A percentile compares a stretch with the other conserved stretches of the same genome.
Evolutionary conservation across 2,329 filamentous ascomycete genomes (phyloP).

Genomic region (Sclerotinia borealis): DNA sequence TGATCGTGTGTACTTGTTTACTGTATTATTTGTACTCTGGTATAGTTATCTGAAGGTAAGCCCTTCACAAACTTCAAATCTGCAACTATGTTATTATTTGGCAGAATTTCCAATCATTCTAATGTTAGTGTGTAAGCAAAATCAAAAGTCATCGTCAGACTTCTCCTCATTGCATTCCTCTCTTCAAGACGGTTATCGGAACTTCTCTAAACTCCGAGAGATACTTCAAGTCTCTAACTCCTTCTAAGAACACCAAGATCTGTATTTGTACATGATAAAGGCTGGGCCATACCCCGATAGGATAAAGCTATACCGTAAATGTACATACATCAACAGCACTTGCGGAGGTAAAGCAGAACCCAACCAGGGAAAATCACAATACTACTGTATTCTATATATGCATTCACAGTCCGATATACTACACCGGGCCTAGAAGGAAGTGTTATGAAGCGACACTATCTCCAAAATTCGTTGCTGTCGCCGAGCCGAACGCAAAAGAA

Average conservation of each 20-base stretch:
- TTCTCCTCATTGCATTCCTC: neutral
- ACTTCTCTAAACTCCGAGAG: neutral
- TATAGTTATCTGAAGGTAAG: no score
- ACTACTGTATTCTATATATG: neutral
- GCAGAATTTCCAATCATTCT: neutral
- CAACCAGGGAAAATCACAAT: neutral
- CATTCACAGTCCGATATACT: neutral
- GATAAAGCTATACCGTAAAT: neutral
- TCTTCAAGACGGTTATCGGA: neutral
- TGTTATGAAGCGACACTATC: neutral
- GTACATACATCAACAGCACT: neutral
- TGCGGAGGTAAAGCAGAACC: neutral
- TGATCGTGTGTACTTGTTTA: neutral
- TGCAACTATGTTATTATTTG: no score
- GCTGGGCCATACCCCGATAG: neutral
- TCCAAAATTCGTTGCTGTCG: fast-evolving
- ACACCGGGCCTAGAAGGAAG: neutral
- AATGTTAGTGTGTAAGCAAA: neutral
- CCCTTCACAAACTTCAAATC: no score
- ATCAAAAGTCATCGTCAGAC: neutral
- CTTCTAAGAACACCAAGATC: neutral
- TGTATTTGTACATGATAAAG: neutral
- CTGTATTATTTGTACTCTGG: neutral
- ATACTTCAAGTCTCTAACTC: neutral
- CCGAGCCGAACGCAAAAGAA: neutral